Conservation (phyloP, 257 asterid genomes). For the Apocynum venetum region DNA sequence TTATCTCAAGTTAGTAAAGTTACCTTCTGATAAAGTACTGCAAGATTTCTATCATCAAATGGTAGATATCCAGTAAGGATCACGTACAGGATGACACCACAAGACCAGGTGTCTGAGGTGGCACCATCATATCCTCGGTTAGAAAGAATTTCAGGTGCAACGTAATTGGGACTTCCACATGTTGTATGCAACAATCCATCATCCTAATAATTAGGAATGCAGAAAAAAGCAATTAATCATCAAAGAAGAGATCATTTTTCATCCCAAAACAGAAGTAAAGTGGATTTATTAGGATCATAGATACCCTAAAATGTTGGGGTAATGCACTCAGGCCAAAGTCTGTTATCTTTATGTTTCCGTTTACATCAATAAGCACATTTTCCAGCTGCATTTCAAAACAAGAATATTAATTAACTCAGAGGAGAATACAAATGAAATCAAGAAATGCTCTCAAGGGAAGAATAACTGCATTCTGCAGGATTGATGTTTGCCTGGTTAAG, state of each 20-base stretch:
- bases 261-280: neutral
- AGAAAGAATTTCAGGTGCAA: constrained; percentile 91
- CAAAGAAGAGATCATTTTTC: neutral
- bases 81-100: constrained; percentile 88
- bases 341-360: constrained; percentile 65
- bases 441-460: neutral
- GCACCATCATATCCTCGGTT: constrained; percentile 95
- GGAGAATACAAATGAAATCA: neutral
- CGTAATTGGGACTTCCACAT: constrained; percentile 99
- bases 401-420: neutral
- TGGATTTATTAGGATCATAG: neutral
- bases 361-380: constrained; percentile 71
- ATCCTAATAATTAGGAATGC: constrained; percentile 43
- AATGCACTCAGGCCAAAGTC: constrained; percentile 99
- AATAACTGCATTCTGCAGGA: neutral
- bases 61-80: constrained; percentile 95
- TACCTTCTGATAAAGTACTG: constrained; percentile 95
- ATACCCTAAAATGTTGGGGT: constrained; percentile 93
- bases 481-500: neutral
- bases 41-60: constrained; percentile 89
- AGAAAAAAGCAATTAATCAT: constrained; percentile 8
- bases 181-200: constrained; percentile 96
- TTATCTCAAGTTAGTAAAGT: neutral
- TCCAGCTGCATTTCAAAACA: constrained; percentile 63
- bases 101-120: constrained; percentile 91